Percentiles rank a stretch among this genome's conserved stretches.
Conservation (phyloP, 495 filamentous ascomycete genomes). For the Tuber umbilicatum region DNA sequence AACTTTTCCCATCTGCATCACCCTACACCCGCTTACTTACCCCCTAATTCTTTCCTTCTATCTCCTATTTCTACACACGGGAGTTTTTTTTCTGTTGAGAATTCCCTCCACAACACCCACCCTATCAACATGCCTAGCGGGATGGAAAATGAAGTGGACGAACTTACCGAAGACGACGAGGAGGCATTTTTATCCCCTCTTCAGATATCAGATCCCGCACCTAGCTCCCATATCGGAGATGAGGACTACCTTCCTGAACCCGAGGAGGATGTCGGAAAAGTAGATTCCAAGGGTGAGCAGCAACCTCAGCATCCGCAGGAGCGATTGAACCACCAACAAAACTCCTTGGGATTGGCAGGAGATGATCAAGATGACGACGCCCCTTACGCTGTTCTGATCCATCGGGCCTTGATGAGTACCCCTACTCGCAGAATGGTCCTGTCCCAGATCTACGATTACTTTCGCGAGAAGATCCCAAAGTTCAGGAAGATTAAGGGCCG, state of each 20-base stretch:
- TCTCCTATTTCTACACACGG: constrained; percentile 11
- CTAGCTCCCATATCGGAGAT: constrained; percentile 6
- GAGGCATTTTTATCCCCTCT: neutral
- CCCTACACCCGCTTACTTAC: constrained; percentile 15
- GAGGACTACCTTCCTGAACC: neutral
- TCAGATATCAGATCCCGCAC: neutral
- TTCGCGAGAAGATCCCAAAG: constrained; percentile 72
- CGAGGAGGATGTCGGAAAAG: neutral
- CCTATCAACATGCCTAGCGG: neutral
- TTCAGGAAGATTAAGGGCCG: constrained; percentile 56
- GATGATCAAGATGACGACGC: constrained; percentile 28
- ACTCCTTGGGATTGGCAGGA: neutral
- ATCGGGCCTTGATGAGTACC: constrained; percentile 61
- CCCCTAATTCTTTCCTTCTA: constrained; percentile 24
- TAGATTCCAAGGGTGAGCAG: neutral
- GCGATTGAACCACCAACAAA: neutral
- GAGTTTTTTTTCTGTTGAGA: constrained; percentile 8
- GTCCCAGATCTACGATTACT: constrained; percentile 87
- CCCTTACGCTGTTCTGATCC: constrained; percentile 85
- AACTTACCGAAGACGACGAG: constrained; percentile 10
- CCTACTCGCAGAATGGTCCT: constrained; percentile 64
- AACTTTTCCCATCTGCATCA: constrained; percentile 9
- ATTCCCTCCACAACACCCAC: constrained; percentile 15
- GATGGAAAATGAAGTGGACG: constrained; percentile 19
- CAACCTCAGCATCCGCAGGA: neutral